Conservation (phyloP, 2,329 filamentous ascomycete genomes). For the Aspergillus nomiae region DNA sequence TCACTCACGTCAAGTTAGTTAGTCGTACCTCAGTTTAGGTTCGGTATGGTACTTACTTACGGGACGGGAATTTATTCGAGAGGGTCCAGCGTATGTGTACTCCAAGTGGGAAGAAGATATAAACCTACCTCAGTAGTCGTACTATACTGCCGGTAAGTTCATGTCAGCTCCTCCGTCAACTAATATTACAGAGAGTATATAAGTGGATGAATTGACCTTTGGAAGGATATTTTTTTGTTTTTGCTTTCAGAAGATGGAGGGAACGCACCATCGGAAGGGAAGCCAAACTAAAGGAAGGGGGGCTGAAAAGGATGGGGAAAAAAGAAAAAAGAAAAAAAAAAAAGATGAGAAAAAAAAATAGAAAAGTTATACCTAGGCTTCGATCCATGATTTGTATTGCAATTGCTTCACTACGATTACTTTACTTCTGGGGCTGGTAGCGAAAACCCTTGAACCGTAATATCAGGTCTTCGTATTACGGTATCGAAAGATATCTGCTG, state of each 20-base stretch:
- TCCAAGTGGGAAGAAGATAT: neutral
- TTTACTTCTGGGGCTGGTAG: conserved; percentile 13
- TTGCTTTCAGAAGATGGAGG: neutral
- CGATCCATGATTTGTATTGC: conserved; percentile 17
- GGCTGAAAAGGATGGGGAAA: neutral
- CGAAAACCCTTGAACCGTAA: conserved; percentile 14
- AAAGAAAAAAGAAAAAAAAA: neutral
- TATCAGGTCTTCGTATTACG: conserved; percentile 1
- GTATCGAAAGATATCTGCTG: conserved; percentile 16
- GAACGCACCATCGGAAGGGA: neutral
- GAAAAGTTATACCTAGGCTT: conserved; percentile 6
- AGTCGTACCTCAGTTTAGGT: neutral
- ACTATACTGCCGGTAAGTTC: neutral
- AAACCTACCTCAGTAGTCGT: neutral
- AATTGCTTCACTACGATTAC: neutral
- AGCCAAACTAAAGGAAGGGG: neutral
- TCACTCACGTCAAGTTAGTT: neutral
- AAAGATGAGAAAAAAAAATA: neutral
- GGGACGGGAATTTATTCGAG: neutral
- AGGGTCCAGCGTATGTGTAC: neutral
- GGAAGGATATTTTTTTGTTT: neutral
- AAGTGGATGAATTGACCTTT: neutral
- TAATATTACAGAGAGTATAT: neutral
- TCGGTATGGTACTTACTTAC: neutral
- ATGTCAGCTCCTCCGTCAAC: neutral